Percentiles rank a stretch among this genome's conserved stretches.
Conservation (phyloP, 176 grass and related monocot genomes). For the Carex parvula region DNA sequence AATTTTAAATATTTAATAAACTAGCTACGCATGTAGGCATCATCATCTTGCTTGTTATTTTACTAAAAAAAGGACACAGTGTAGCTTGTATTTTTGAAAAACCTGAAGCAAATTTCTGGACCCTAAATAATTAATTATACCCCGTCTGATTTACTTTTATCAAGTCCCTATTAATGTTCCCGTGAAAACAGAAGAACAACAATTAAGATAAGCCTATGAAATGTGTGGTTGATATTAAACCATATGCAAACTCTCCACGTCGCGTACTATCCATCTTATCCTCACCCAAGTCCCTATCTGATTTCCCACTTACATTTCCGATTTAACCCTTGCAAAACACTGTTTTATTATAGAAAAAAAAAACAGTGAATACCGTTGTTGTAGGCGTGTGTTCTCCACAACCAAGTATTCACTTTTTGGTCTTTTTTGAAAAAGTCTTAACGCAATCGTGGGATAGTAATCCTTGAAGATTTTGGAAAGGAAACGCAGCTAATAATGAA, state of each 20-base stretch:
- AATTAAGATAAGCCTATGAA: constrained; percentile 6
- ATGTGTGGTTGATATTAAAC: constrained; percentile 7
- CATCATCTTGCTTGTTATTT: too few species aligned
- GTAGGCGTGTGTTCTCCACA: constrained; percentile 44
- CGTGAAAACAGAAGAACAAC: neutral
- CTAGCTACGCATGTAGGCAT: neutral
- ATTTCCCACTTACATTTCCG: neutral
- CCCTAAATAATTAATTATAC: too few species aligned
- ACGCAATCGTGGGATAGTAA: constrained; percentile 31
- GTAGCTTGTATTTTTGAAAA: neutral
- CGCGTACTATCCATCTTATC: neutral
- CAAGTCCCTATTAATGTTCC: neutral
- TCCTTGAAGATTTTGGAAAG: neutral
- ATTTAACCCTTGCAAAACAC: neutral
- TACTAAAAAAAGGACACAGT: neutral
- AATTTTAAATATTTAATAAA: constrained; percentile 1
- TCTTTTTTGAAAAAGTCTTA: constrained; percentile 31
- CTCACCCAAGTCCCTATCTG: neutral
- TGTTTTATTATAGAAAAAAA: neutral
- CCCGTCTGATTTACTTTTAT: neutral
- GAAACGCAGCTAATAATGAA: neutral
- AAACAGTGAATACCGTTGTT: neutral
- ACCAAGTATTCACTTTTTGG: constrained; percentile 35
- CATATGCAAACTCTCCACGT: neutral
- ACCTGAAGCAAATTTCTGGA: neutral